Evolutionary conservation across 345 rosid genomes (phyloP).

Genomic region (Tarenaya hassleriana): DNA sequence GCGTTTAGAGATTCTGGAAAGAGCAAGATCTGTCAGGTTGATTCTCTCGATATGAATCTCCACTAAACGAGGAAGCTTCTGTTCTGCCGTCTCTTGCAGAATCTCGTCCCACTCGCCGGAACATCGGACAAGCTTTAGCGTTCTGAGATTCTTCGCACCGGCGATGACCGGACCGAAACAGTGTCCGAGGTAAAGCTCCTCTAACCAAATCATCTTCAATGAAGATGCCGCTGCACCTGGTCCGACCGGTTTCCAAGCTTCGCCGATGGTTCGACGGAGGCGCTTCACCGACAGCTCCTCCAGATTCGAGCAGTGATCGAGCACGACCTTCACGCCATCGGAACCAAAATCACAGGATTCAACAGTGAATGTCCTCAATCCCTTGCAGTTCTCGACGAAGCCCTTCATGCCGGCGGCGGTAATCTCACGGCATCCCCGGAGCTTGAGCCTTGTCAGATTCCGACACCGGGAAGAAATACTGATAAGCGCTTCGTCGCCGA

Average conservation of each 20-base stretch:
- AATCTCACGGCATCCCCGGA: conserved; percentile 69
- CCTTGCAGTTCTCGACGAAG: conserved; percentile 65
- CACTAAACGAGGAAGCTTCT: conserved; percentile 38
- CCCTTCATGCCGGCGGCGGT: conserved; percentile 62
- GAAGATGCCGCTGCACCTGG: conserved; percentile 54
- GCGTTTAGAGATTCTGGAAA: conserved; percentile 47
- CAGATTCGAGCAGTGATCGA: conserved; percentile 56
- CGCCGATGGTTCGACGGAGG: conserved; percentile 58
- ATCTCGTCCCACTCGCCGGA: conserved; percentile 81
- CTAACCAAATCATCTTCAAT: too few species aligned
- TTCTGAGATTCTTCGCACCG: conserved; percentile 54
- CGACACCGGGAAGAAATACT: conserved; percentile 58
- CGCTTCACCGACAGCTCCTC: conserved; percentile 80
- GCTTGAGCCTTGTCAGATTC: conserved; percentile 72
- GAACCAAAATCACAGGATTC: conserved; percentile 84
- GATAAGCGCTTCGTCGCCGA: conserved; percentile 67
- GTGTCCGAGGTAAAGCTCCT: conserved; percentile 44
- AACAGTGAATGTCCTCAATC: conserved; percentile 70
- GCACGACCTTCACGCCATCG: conserved; percentile 75
- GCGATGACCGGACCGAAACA: conserved; percentile 60
- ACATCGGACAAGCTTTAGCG: conserved; percentile 71
- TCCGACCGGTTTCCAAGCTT: conserved; percentile 53
- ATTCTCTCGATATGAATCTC: conserved; percentile 68
- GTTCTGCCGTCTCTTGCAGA: conserved; percentile 39
- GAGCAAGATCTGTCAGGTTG: conserved; percentile 62